These are phyloP conservation scores for Wickerhamomyces strasburgensis DNA, from an alignment of 805 yeast genomes.

Conservation along the genomic window DNA sequence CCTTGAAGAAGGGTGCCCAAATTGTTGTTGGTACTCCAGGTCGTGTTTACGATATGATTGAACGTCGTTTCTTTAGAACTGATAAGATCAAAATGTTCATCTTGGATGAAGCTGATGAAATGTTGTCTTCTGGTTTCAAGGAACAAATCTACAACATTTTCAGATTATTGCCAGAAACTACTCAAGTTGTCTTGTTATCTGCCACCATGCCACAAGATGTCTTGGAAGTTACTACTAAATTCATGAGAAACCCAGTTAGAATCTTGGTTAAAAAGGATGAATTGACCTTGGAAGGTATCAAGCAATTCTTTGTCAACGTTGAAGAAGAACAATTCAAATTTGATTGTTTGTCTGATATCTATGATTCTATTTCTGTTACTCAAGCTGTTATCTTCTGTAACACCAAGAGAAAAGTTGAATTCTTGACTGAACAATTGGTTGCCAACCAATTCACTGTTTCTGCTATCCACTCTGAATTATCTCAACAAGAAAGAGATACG, in stretches of 20 bases:
- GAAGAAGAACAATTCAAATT: slow-evolving; percentile 93
- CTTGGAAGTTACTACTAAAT: slow-evolving; percentile 82
- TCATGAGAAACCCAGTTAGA: slow-evolving; percentile 92
- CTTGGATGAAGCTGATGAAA: slow-evolving; percentile 97
- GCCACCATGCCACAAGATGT: slow-evolving; percentile 96
- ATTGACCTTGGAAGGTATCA: slow-evolving; percentile 91
- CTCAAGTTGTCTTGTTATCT: slow-evolving; percentile 91
- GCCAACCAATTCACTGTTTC: slow-evolving; percentile 85
- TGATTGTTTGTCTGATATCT: slow-evolving; percentile 89
- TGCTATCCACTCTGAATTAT: slow-evolving; percentile 94
- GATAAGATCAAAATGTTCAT: slow-evolving; percentile 88
- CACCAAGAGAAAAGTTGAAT: slow-evolving; percentile 91
- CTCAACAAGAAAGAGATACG: slow-evolving; percentile 88
- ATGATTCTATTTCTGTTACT: slow-evolving; percentile 91
- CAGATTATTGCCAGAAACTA: slow-evolving; percentile 77
- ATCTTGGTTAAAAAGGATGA: slow-evolving; percentile 95
- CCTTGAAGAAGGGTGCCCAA: slow-evolving; percentile 82
- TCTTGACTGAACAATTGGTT: slow-evolving; percentile 68
- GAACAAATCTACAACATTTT: slow-evolving; percentile 94
- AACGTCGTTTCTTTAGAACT: slow-evolving; percentile 78
- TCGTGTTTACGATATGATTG: slow-evolving; percentile 93
- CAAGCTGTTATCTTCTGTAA: slow-evolving; percentile 98
- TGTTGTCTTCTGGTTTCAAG: slow-evolving; percentile 89
- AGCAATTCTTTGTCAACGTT: slow-evolving; percentile 86
- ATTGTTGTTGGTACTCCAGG: slow-evolving; percentile 98